Evolutionary conservation across 1,284 basidiomycete genomes (phyloP).

Genomic region (Athelia psychrophila): DNA sequence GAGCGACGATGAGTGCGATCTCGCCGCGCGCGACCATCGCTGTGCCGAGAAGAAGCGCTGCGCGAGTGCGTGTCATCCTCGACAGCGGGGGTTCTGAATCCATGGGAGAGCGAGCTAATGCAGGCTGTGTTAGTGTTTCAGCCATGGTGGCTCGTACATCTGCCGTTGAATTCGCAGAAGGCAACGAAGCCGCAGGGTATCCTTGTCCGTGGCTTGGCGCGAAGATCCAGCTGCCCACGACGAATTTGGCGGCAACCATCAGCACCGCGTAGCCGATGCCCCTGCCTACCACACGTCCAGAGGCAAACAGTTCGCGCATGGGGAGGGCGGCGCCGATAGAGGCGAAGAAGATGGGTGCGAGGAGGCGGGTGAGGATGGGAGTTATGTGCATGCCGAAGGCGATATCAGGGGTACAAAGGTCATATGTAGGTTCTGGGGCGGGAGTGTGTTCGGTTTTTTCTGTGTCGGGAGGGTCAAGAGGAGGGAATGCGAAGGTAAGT

Average conservation of each 20-base stretch:
- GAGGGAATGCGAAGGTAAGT: conserved; percentile 23
- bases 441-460: neutral
- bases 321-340: conserved; percentile 34
- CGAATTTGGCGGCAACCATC: conserved; percentile 32
- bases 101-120: too few species aligned
- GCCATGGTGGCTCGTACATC: too few species aligned
- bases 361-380: conserved; percentile 24
- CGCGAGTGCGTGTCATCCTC: conserved; percentile 8
- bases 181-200: too few species aligned
- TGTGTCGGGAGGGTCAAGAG: neutral
- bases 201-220: too few species aligned
- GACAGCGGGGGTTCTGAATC: neutral
- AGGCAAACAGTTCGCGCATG: conserved; percentile 30
- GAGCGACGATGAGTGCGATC: conserved; percentile 38
- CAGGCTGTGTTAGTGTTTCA: too few species aligned
- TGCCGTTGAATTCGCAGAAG: too few species aligned
- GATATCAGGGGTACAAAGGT: conserved; percentile 11
- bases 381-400: conserved; percentile 23
- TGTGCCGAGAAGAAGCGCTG: conserved; percentile 29
- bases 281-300: conserved; percentile 33
- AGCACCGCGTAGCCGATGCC: conserved; percentile 33
- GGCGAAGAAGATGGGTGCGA: conserved; percentile 36
- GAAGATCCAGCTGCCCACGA: conserved; percentile 27
- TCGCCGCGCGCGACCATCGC: conserved; percentile 40
- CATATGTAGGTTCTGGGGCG: neutral